Evolutionary conservation across 2,329 filamentous ascomycete genomes (phyloP).

Genomic region (Monosporascus sp.): DNA sequence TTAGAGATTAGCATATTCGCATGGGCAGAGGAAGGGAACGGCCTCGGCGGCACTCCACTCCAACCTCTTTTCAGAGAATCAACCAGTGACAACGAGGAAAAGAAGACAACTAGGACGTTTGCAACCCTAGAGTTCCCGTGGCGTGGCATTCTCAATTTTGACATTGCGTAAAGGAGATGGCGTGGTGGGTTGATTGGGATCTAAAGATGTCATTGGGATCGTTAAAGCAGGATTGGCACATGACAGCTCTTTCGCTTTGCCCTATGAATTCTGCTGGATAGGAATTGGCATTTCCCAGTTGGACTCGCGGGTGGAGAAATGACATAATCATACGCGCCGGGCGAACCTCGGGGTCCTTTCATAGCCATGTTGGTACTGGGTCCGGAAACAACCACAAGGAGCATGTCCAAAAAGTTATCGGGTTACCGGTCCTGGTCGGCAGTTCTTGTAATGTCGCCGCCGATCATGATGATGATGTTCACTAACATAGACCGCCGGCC

Average conservation of each 20-base stretch:
- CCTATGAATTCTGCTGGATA: neutral
- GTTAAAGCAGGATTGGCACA: neutral
- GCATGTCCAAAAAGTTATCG: too few relatives aligned
- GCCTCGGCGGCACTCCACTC: neutral
- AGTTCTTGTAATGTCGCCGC: too few relatives aligned
- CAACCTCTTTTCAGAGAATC: neutral
- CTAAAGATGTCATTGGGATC: neutral
- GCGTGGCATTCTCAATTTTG: neutral
- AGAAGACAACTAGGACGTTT: neutral
- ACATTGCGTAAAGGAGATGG: neutral
- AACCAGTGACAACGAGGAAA: neutral
- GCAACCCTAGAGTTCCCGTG: neutral
- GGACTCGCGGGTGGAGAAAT: constrained; percentile 11
- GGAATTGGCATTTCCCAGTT: constrained; percentile 5
- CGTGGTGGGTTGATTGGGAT: neutral
- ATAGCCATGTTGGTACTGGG: too few relatives aligned
- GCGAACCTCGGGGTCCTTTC: neutral
- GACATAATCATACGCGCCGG: constrained; percentile 12
- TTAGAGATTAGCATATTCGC: neutral
- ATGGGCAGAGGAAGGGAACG: neutral
- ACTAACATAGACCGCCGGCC: neutral
- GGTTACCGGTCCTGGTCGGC: too few relatives aligned
- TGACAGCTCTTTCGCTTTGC: neutral
- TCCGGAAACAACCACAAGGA: too few relatives aligned
- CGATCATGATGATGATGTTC: too few relatives aligned